Evolutionary conservation across 345 rosid species (phyloP), one percentile per base, ranked within the genome.

Genomic region (Populus alba): DNA sequence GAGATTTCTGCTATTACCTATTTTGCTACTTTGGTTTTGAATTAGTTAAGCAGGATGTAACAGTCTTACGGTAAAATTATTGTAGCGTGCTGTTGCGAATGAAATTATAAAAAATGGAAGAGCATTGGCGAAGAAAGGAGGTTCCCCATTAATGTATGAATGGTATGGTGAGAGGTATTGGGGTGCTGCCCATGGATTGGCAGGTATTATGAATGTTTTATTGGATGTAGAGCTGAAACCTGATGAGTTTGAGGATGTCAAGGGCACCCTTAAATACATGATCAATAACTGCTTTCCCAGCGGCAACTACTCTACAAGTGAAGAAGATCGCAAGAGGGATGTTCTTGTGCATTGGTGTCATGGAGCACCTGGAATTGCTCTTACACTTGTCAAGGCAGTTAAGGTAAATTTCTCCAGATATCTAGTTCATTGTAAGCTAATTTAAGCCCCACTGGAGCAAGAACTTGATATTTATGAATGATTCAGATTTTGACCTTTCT

Each of bases 271-370:
- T 63, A 72, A 49, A 23, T 77, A 81, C 63, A 81, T 81, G 84
- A 69, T 81, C 68, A 35, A 68, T 68, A 77, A 81, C 62, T 71
- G 72, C 8, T 77, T 81, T 61, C 80, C 78, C 3, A 69, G 80
- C 68, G 80, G 77, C 49, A 81, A 81, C 71, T 81, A 67, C 23
- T 78, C 78, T 2, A 12, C 75, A 6, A 81, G 78, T 25, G 84
- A 81, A 74, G 81, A 72, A 73, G 81, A 77, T 51, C 15, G 71
- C 25, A 45, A 33, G 71, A 77, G 78, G 47, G 81, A 81, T 81
- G 77, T 77, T 73, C 84, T 81, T 77, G 84, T 81, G 53, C 84
- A 81, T 77, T 81, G 84, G 84, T 81, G 84, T 25, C 84, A 81
- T 68, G 84, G 84, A 68, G 81, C 81, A 43, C 81, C 84, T 15